Evolutionary conservation across 2,329 filamentous ascomycete species (phyloP).

Genomic region (Fusarium acutatum): DNA sequence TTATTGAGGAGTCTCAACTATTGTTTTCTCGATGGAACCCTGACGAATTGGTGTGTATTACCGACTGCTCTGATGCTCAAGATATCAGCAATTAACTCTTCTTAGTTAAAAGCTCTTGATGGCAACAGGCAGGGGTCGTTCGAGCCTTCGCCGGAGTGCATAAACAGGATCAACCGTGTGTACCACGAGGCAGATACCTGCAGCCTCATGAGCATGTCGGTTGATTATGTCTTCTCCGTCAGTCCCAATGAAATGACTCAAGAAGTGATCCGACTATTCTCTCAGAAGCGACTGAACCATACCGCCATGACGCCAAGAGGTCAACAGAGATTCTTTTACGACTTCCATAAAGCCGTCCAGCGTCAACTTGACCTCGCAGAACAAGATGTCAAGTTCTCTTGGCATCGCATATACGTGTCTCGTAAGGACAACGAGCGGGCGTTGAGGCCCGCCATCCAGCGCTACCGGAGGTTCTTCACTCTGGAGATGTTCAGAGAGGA

Average conservation of each 20-base stretch:
- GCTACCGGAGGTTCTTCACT: conserved; percentile 27
- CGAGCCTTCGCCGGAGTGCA: background rate
- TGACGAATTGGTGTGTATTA: conserved; percentile 9
- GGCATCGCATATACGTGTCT: conserved; percentile 25
- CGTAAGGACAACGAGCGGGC: background rate
- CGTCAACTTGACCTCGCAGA: conserved; percentile 21
- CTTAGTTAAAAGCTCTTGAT: conserved; percentile 4
- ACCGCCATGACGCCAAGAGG: background rate
- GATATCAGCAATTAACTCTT: background rate
- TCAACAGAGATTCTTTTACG: background rate
- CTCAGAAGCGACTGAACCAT: background rate
- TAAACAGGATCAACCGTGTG: background rate
- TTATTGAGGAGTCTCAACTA: background rate
- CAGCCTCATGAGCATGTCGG: conserved; percentile 2
- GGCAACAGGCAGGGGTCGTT: background rate
- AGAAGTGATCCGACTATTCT: background rate
- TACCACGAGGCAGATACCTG: background rate
- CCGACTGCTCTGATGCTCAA: background rate
- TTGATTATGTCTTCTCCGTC: background rate
- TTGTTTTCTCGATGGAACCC: conserved; percentile 10
- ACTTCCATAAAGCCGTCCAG: conserved; percentile 16
- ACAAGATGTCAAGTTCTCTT: conserved; percentile 17
- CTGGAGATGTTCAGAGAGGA: background rate
- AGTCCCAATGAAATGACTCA: background rate
- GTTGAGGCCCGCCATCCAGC: conserved; percentile 6